Evolutionary conservation across 2,329 filamentous ascomycete genomes (phyloP).

Genomic region (Cadophora luteo-olivacea): DNA sequence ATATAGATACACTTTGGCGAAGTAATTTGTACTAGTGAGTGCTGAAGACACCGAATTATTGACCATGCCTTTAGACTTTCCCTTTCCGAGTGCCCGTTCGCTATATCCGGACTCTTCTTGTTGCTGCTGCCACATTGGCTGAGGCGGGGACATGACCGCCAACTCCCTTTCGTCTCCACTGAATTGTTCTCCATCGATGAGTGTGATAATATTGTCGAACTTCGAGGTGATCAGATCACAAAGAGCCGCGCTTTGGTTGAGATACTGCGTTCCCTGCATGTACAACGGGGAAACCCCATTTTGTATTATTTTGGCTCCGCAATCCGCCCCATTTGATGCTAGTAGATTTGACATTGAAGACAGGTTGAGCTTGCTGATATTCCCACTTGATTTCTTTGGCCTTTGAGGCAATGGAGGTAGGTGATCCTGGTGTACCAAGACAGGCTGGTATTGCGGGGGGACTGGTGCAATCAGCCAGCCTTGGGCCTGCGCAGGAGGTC

Average conservation of each 20-base stretch:
- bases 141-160: slow-evolving; percentile 35
- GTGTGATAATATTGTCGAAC: slow-evolving; percentile 72
- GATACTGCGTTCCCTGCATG: slow-evolving; percentile 50
- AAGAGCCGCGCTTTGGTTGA: slow-evolving; percentile 54
- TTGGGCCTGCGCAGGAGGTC: slow-evolving; percentile 22
- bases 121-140: slow-evolving; percentile 36
- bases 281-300: slow-evolving; percentile 54
- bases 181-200: slow-evolving; percentile 70
- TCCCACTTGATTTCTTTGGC: slow-evolving; percentile 24
- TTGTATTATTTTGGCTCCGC: slow-evolving; percentile 49
- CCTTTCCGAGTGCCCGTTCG: slow-evolving; percentile 34
- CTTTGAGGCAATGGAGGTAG: slow-evolving; percentile 32
- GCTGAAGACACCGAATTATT: slow-evolving; percentile 47
- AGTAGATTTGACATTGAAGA: slow-evolving; percentile 44
- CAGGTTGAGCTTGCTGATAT: slow-evolving; percentile 37
- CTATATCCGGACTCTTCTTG: slow-evolving; percentile 30
- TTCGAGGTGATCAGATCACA: slow-evolving; percentile 67
- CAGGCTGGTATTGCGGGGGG: slow-evolving; percentile 33
- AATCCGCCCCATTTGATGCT: slow-evolving; percentile 46
- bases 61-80: slow-evolving; percentile 45
- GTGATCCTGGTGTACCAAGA: slow-evolving; percentile 32
- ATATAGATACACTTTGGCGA: slow-evolving; percentile 80
- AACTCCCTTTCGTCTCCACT: slow-evolving; percentile 62
- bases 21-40: slow-evolving; percentile 61
- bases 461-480: slow-evolving; percentile 33